Evolutionary conservation across 192 early-diverging fungal species (phyloP).

Genomic region (Hyaloraphidium curvatum): DNA sequence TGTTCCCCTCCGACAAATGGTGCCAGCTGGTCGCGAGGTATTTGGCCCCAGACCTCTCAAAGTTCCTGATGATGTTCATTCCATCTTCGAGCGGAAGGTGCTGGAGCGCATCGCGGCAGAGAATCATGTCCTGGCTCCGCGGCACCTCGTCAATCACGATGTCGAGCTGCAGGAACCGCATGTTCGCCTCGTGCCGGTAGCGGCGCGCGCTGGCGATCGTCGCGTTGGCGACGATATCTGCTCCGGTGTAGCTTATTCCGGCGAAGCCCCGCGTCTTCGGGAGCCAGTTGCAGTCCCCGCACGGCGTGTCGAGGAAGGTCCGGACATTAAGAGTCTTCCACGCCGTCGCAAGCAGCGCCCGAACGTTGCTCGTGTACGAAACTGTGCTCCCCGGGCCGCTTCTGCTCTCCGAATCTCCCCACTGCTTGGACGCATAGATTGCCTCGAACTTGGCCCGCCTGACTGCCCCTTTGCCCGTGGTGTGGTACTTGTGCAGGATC

Average conservation of each 20-base stretch:
- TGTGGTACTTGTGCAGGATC: too few species aligned
- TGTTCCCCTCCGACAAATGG: neutral
- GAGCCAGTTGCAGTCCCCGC: slow-evolving; percentile 16
- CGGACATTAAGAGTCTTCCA: slow-evolving; percentile 2
- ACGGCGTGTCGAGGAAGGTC: slow-evolving; percentile 10
- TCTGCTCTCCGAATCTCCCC: too few species aligned
- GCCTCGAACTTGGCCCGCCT: too few species aligned
- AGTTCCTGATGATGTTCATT: slow-evolving; percentile 3
- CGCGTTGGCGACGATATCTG: slow-evolving; percentile 10
- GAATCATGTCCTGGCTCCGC: slow-evolving; percentile 3
- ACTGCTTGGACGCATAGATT: too few species aligned
- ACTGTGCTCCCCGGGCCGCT: too few species aligned
- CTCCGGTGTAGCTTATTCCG: slow-evolving; percentile 8
- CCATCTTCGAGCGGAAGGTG: slow-evolving; percentile 12
- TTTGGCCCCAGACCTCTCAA: slow-evolving; percentile 11
- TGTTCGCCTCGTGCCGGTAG: slow-evolving; percentile 7
- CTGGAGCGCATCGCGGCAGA: slow-evolving; percentile 12
- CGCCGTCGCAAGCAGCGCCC: neutral
- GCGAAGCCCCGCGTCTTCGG: slow-evolving; percentile 6
- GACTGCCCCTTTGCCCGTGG: too few species aligned
- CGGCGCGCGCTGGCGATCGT: slow-evolving; percentile 8
- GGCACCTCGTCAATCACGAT: slow-evolving; percentile 3
- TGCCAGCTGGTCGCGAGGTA: slow-evolving; percentile 12
- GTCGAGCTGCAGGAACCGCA: slow-evolving; percentile 9
- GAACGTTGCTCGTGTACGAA: neutral